Conservation (phyloP, 2,329 filamentous ascomycete genomes). For the Truncatella angustata region DNA sequence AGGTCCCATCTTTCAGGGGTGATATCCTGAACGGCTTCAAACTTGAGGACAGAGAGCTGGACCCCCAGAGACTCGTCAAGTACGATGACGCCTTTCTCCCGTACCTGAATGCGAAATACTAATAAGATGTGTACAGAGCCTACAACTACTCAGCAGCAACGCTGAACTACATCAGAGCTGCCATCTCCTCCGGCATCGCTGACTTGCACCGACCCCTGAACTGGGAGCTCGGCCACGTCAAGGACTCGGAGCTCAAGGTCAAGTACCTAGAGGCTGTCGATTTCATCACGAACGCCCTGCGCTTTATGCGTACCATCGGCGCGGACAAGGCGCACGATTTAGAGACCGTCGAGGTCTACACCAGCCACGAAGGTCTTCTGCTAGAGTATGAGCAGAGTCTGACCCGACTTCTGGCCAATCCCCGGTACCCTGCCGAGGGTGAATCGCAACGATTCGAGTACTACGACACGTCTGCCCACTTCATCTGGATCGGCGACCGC, state of each 20-base stretch:
- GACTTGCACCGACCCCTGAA: conserved; percentile 92
- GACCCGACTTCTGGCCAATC: conserved; percentile 72
- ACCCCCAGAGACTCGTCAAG: conserved; percentile 79
- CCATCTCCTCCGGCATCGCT: conserved; percentile 83
- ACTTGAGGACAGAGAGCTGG: conserved; percentile 71
- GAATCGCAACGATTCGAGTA: conserved; percentile 56
- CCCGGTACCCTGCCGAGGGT: conserved; percentile 19
- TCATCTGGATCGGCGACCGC: conserved; percentile 97
- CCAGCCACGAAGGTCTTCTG: conserved; percentile 89
- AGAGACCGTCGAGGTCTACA: conserved; percentile 91
- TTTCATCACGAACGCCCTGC: conserved; percentile 85
- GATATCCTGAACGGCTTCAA: conserved; percentile 93
- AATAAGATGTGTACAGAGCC: conserved; percentile 50
- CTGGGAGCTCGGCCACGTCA: conserved; percentile 91
- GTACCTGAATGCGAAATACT: conserved; percentile 6
- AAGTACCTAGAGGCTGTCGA: conserved; percentile 84
- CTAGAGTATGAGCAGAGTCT: conserved; percentile 92
- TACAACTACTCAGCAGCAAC: conserved; percentile 97
- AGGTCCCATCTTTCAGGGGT: conserved; percentile 87
- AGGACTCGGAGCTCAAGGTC: conserved; percentile 75
- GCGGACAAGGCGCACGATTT: conserved; percentile 82
- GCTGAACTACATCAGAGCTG: conserved; percentile 85
- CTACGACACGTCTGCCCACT: conserved; percentile 94
- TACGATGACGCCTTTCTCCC: conserved; percentile 30
- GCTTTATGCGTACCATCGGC: conserved; percentile 92